A percentile compares a stretch with the other conserved stretches of the same genome.
Evolutionary conservation across 805 yeast species (phyloP).

Genomic region (Brettanomyces sp.): DNA sequence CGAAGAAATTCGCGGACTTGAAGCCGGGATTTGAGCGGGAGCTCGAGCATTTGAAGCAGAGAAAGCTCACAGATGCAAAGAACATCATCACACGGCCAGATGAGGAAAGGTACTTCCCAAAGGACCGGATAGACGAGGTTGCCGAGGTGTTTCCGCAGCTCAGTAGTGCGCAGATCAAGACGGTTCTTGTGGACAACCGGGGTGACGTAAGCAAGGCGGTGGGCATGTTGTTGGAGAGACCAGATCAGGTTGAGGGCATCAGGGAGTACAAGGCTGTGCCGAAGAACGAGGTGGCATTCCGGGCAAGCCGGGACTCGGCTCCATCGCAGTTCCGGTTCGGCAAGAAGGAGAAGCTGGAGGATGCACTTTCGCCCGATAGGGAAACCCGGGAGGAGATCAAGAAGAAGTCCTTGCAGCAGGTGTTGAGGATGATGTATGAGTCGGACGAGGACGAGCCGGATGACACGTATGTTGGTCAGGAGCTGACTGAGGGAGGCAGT

Average conservation of each 20-base stretch:
- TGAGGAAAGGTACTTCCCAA: slow-evolving; percentile 13
- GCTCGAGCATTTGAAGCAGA: slow-evolving; percentile 34
- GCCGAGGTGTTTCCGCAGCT: slow-evolving; percentile 65
- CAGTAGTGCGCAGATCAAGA: slow-evolving; percentile 34
- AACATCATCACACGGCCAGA: not conserved
- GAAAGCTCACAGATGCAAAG: not conserved
- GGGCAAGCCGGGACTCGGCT: slow-evolving; percentile 6
- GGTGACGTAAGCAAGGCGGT: slow-evolving; percentile 51
- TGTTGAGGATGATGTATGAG: slow-evolving; percentile 55
- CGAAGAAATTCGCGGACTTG: slow-evolving; percentile 34
- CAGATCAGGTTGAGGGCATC: slow-evolving; percentile 30
- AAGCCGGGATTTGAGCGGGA: slow-evolving; percentile 45
- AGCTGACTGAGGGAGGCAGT: slow-evolving; percentile 23
- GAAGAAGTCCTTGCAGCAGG: slow-evolving; percentile 45
- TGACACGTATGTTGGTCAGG: slow-evolving; percentile 61
- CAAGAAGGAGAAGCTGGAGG: slow-evolving; percentile 18
- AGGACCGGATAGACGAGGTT: slow-evolving; percentile 31
- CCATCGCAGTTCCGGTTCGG: slow-evolving; percentile 24
- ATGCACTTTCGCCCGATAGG: slow-evolving; percentile 8
- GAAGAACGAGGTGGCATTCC: slow-evolving; percentile 7
- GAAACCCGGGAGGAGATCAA: slow-evolving; percentile 34
- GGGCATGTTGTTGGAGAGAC: slow-evolving; percentile 53
- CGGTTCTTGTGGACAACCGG: slow-evolving; percentile 37
- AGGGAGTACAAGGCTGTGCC: slow-evolving; percentile 19
- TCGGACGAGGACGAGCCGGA: slow-evolving; percentile 82